Evolutionary conservation across 257 asterid genomes (phyloP).

Genomic region (Salvia rosmarinus): DNA sequence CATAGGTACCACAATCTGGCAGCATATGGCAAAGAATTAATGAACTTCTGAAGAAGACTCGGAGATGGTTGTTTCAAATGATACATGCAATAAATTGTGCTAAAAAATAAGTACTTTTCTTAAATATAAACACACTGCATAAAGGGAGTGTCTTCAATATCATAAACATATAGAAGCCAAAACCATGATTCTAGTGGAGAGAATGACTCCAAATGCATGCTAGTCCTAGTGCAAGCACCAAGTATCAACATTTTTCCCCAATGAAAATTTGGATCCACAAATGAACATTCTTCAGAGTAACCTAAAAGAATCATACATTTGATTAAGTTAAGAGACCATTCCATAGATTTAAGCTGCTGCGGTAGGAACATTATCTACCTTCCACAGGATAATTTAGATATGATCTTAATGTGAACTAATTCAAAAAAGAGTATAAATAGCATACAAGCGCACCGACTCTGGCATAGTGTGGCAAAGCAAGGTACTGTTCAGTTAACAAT

Average conservation of each 20-base stretch:
- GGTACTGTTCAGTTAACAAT: conserved; percentile 63
- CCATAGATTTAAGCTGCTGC: neutral
- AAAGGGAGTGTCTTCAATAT: neutral
- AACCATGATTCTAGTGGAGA: conserved; percentile 80
- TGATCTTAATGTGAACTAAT: conserved; percentile 26
- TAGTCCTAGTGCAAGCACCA: conserved; percentile 81
- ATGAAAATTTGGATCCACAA: conserved; percentile 70
- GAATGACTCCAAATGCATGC: conserved; percentile 70
- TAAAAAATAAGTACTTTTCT: neutral
- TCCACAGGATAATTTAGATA: conserved; percentile 24
- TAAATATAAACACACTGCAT: conserved; percentile 29
- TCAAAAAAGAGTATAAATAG: conserved; percentile 19
- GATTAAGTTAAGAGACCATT: conserved; percentile 29
- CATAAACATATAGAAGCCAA: conserved; percentile 32
- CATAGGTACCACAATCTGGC: conserved; percentile 79
- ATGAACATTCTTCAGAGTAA: conserved; percentile 74
- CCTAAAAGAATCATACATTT: conserved; percentile 50
- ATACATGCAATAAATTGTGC: conserved; percentile 54
- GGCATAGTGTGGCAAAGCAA: conserved; percentile 70
- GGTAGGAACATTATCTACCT: conserved; percentile 6
- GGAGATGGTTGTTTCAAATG: conserved; percentile 52
- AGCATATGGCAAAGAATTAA: conserved; percentile 61
- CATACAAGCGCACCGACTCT: conserved; percentile 92
- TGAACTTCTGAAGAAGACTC: conserved; percentile 66
- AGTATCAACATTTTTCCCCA: conserved; percentile 80